Evolutionary conservation across 768 basidiomycete species (phyloP).

Genomic region (Agrocybe praecox): DNA sequence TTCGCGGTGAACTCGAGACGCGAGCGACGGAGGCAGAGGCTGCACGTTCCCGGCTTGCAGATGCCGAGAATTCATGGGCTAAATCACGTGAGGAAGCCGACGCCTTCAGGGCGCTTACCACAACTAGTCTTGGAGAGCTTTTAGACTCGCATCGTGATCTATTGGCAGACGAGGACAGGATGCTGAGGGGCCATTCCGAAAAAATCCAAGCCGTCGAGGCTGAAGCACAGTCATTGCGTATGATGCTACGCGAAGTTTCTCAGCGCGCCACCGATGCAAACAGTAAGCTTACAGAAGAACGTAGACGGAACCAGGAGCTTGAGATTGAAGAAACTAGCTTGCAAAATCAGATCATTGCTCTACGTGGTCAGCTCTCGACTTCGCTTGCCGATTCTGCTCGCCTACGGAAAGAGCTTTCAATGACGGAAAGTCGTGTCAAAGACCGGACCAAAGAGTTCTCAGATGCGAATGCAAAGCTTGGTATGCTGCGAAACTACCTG

Average conservation of each 20-base stretch:
- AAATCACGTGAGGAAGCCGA: constrained; percentile 95
- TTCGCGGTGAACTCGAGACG: constrained; percentile 81
- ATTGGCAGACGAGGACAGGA: constrained; percentile 80
- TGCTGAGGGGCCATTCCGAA: constrained; percentile 76
- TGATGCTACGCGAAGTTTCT: constrained; percentile 78
- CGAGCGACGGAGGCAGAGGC: constrained; percentile 74
- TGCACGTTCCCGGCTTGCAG: constrained; percentile 63
- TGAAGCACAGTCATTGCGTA: constrained; percentile 74
- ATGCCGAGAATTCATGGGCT: constrained; percentile 89
- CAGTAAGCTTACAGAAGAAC: constrained; percentile 66
- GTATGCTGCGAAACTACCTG: constrained; percentile 83
- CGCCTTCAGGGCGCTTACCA: constrained; percentile 83
- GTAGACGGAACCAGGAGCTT: constrained; percentile 60
- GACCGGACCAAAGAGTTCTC: constrained; percentile 67
- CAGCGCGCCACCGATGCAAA: constrained; percentile 73
- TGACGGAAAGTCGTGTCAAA: constrained; percentile 64
- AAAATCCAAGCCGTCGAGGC: constrained; percentile 80
- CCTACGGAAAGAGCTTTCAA: constrained; percentile 67
- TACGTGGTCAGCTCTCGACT: constrained; percentile 73
- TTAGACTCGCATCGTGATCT: constrained; percentile 88
- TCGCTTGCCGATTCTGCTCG: constrained; percentile 70
- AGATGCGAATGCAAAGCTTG: constrained; percentile 73
- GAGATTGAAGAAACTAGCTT: constrained; percentile 67
- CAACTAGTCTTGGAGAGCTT: constrained; percentile 82
- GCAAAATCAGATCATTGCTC: constrained; percentile 71